Conservation (phyloP, 345 rosid genomes). For the Bruguiera parviflora region DNA sequence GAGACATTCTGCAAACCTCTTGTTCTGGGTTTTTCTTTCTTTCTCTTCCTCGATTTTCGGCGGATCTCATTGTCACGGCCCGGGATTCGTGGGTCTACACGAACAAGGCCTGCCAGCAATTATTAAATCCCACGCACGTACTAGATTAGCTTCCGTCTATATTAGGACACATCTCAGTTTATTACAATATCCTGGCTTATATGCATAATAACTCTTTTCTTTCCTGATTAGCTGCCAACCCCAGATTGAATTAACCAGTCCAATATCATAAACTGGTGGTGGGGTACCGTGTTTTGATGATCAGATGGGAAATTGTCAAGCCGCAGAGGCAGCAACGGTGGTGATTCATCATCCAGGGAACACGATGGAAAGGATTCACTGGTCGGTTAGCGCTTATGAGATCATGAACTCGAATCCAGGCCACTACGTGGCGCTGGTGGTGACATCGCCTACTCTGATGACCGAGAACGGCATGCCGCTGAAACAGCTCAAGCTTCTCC, state of each 20-base stretch:
- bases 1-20: constrained; percentile 8
- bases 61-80: constrained; percentile 12
- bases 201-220: too few species aligned
- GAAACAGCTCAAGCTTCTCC: constrained; percentile 81
- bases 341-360: constrained; percentile 73
- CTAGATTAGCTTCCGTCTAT: background rate
- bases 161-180: background rate
- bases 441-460: constrained; percentile 38
- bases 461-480: constrained; percentile 46
- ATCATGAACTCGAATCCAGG: constrained; percentile 78
- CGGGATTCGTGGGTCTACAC: constrained; percentile 15
- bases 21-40: background rate
- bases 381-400: constrained; percentile 67
- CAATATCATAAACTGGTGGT: background rate
- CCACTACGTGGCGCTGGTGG: constrained; percentile 74
- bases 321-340: constrained; percentile 80
- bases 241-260: background rate
- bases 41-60: background rate
- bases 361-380: constrained; percentile 65
- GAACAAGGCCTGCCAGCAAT: background rate
- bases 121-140: background rate
- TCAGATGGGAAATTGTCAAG: constrained; percentile 85
- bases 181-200: background rate
- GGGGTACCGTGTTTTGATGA: background rate
- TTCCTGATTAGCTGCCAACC: too few species aligned